phyloP scores from a whole-genome alignment of 805 yeast genomes.

The Tetrapisispora iriomotensis region DNA sequence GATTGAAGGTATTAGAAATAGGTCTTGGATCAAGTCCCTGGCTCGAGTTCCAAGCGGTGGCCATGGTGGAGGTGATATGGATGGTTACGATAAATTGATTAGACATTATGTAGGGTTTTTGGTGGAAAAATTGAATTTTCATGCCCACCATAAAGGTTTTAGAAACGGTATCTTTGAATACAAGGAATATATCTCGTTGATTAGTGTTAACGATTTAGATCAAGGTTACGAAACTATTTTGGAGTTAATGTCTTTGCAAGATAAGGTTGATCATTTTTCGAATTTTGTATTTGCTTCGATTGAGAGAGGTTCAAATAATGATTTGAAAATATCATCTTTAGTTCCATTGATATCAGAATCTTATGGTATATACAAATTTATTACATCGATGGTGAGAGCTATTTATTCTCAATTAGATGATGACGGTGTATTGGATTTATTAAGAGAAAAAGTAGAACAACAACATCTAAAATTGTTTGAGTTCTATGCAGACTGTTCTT shows the following conservation, averaged over 20 bases:
- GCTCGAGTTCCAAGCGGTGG: slow-evolving; percentile 43
- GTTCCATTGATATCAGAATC: slow-evolving; percentile 88
- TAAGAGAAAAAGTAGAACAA: slow-evolving; percentile 57
- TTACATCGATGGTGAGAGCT: slow-evolving; percentile 85
- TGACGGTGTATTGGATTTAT: slow-evolving; percentile 67
- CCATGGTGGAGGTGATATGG: slow-evolving; percentile 58
- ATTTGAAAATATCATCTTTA: slow-evolving; percentile 76
- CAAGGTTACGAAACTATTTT: slow-evolving; percentile 87
- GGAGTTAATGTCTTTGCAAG: slow-evolving; percentile 80
- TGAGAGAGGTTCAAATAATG: slow-evolving; percentile 43
- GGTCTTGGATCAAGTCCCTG: slow-evolving; percentile 68
- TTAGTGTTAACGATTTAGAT: slow-evolving; percentile 85
- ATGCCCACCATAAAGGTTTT: slow-evolving; percentile 75
- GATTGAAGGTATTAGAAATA: slow-evolving; percentile 68
- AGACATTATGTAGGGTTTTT: slow-evolving; percentile 65
- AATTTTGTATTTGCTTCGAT: slow-evolving; percentile 66
- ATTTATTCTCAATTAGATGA: slow-evolving; percentile 56
- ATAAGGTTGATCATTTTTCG: slow-evolving; percentile 68
- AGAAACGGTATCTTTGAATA: slow-evolving; percentile 87
- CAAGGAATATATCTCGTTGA: slow-evolving; percentile 83
- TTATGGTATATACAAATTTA: slow-evolving; percentile 84
- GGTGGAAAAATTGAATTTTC: slow-evolving; percentile 69
- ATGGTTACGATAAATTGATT: slow-evolving; percentile 39
- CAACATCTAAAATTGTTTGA: slow-evolving; percentile 65
- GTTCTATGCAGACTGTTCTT: slow-evolving; percentile 83